Evolutionary conservation across 148 eudicot genomes (phyloP).

Genomic region (Linanthus parryae): DNA sequence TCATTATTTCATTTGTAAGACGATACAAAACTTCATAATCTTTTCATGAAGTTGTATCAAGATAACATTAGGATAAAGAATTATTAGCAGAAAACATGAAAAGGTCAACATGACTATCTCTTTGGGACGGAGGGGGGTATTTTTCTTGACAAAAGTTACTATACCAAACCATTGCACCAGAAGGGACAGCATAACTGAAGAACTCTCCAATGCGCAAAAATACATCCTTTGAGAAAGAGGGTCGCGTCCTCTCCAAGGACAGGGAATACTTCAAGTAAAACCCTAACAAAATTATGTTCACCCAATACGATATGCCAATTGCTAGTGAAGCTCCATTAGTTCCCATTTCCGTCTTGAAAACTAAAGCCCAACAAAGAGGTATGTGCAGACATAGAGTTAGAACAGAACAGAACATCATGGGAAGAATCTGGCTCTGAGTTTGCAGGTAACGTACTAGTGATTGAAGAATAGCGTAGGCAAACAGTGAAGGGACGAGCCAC

Average conservation of each 20-base stretch:
- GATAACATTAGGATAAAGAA: too few species aligned
- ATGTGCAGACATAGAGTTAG: slow-evolving; percentile 19
- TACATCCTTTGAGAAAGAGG: slow-evolving; percentile 15
- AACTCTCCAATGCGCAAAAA: slow-evolving; percentile 20
- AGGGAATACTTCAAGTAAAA: slow-evolving; percentile 29
- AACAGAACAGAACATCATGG: slow-evolving; percentile 27
- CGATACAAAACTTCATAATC: too few species aligned
- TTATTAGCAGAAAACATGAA: too few species aligned
- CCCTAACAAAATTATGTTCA: slow-evolving; percentile 27
- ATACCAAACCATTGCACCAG: slow-evolving; percentile 52
- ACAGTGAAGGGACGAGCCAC: slow-evolving; percentile 24
- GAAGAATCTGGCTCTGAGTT: slow-evolving; percentile 26
- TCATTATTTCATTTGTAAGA: too few species aligned
- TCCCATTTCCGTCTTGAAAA: slow-evolving; percentile 23
- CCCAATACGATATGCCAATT: slow-evolving; percentile 29
- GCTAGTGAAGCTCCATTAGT: slow-evolving; percentile 32
- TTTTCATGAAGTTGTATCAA: too few species aligned
- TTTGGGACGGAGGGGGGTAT: too few species aligned
- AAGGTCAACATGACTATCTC: too few species aligned
- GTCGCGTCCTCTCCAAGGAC: slow-evolving; percentile 22
- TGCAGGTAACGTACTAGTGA: slow-evolving; percentile 24
- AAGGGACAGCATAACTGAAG: slow-evolving; percentile 35
- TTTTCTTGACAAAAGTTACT: too few species aligned
- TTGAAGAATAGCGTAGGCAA: slow-evolving; percentile 22
- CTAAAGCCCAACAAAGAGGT: slow-evolving; percentile 36